Conservation (phyloP, 768 basidiomycete genomes). For the Coprinopsis sp. region DNA sequence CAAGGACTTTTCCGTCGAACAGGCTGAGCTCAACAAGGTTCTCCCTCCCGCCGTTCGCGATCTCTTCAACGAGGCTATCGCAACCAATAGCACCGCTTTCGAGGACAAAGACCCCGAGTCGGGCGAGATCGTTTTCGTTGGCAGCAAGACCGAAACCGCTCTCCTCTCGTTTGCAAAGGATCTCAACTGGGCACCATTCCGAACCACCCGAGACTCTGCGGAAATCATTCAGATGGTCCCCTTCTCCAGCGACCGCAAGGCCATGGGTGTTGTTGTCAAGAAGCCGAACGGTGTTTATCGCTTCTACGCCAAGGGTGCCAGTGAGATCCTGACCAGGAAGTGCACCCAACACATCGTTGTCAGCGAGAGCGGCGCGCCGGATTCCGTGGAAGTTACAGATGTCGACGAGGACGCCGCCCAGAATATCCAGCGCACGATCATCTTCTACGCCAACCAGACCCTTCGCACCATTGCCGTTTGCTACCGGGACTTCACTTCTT, state of each 20-base stretch:
- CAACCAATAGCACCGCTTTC: constrained; percentile 93
- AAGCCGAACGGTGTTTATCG: constrained; percentile 52
- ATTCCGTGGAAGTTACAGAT: constrained; percentile 45
- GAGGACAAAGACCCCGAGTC: constrained; percentile 68
- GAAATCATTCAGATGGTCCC: constrained; percentile 83
- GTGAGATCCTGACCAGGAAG: constrained; percentile 82
- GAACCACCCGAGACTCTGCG: constrained; percentile 54
- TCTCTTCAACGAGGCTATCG: constrained; percentile 81
- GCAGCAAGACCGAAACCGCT: constrained; percentile 94
- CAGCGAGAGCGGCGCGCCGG: constrained; percentile 23
- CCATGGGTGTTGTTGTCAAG: constrained; percentile 87
- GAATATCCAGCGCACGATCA: constrained; percentile 90
- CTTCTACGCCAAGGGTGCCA: constrained; percentile 88
- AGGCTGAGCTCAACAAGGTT: constrained; percentile 57
- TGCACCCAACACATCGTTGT: constrained; percentile 76
- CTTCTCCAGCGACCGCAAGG: constrained; percentile 89
- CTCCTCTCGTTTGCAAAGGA: constrained; percentile 82
- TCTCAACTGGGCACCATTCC: constrained; percentile 72
- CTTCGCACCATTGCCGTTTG: constrained; percentile 93
- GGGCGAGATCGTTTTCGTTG: constrained; percentile 64
- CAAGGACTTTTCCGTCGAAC: constrained; percentile 85
- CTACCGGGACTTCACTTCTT: constrained; percentile 79
- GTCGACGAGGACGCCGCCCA: constrained; percentile 68
- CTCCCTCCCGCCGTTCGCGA: constrained; percentile 56
- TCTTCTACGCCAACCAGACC: constrained; percentile 96